phyloP scores from a whole-genome alignment of 2,329 filamentous ascomycete species.

The Dactylellina cionopaga region DNA sequence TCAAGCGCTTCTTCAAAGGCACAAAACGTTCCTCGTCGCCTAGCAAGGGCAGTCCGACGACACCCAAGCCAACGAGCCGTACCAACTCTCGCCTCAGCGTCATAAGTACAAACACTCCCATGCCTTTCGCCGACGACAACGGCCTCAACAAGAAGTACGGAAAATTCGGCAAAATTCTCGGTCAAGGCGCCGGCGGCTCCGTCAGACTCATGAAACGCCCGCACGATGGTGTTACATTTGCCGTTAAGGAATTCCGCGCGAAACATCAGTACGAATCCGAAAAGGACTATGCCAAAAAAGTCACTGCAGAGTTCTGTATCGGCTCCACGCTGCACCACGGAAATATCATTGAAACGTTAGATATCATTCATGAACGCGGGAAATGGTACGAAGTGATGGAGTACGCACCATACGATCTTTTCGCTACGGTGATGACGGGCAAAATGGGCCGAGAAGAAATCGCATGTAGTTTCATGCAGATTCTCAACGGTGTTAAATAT shows the following conservation, averaged over 20 bases:
- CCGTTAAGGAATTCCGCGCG: slow-evolving; percentile 95
- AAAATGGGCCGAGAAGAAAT: slow-evolving; percentile 95
- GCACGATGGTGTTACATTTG: slow-evolving; percentile 91
- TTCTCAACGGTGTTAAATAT: slow-evolving; percentile 92
- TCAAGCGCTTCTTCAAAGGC: slow-evolving; percentile 96
- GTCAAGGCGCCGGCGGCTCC: slow-evolving; percentile 92
- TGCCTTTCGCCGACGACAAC: slow-evolving; percentile 91
- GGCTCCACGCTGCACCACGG: slow-evolving; percentile 96
- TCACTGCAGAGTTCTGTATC: slow-evolving; percentile 97
- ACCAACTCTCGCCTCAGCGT: slow-evolving; percentile 63
- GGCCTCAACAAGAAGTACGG: slow-evolving; percentile 91
- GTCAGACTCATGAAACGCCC: slow-evolving; percentile 93
- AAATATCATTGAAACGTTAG: slow-evolving; percentile 97
- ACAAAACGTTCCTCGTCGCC: slow-evolving; percentile 73
- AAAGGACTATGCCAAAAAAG: slow-evolving; percentile 96
- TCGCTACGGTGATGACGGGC: slow-evolving; percentile 98
- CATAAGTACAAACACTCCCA: slow-evolving; percentile 67
- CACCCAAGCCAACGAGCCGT: slow-evolving; percentile 65
- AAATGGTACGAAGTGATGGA: slow-evolving; percentile 99
- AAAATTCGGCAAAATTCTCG: slow-evolving; percentile 92
- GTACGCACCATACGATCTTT: slow-evolving; percentile 93
- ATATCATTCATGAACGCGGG: slow-evolving; percentile 92
- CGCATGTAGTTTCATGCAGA: slow-evolving; percentile 90
- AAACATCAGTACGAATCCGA: slow-evolving; percentile 92
- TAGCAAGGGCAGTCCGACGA: slow-evolving; percentile 64